phyloP scores from a whole-genome alignment of 2,329 filamentous ascomycete species.

The Pseudogymnoascus sp. region DNA sequence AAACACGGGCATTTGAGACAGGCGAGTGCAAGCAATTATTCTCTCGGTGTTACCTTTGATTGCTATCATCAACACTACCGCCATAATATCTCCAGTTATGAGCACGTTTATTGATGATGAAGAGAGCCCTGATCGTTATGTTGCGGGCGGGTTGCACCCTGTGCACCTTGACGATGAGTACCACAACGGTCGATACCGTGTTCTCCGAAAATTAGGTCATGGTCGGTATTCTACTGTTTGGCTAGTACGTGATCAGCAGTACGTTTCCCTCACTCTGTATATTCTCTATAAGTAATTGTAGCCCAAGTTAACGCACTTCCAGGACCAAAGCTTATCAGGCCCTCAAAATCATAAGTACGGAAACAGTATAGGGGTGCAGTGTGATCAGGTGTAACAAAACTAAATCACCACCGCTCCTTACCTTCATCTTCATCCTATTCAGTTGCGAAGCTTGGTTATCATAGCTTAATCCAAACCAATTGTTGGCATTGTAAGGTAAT shows the following conservation, averaged over 20 bases:
- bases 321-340: neutral
- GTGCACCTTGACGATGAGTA: constrained; percentile 1
- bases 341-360: constrained; percentile 16
- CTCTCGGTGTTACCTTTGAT: too few species aligned
- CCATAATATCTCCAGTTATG: neutral
- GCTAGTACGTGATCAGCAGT: constrained; percentile 2
- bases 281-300: neutral
- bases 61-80: neutral
- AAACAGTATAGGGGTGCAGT: too few species aligned
- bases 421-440: too few species aligned
- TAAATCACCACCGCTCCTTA: too few species aligned
- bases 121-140: neutral
- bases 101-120: neutral
- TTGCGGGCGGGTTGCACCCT: neutral
- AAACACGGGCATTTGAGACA: too few species aligned
- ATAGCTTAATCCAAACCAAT: too few species aligned
- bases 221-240: neutral
- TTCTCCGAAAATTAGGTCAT: neutral
- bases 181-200: neutral
- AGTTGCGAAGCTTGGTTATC: too few species aligned
- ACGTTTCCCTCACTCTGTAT: neutral
- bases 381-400: too few species aligned
- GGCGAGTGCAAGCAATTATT: too few species aligned
- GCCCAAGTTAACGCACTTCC: neutral
- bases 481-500: too few species aligned